Evolutionary conservation across 139 green algal genomes (phyloP).

Genomic region (Micractinium sp.): DNA sequence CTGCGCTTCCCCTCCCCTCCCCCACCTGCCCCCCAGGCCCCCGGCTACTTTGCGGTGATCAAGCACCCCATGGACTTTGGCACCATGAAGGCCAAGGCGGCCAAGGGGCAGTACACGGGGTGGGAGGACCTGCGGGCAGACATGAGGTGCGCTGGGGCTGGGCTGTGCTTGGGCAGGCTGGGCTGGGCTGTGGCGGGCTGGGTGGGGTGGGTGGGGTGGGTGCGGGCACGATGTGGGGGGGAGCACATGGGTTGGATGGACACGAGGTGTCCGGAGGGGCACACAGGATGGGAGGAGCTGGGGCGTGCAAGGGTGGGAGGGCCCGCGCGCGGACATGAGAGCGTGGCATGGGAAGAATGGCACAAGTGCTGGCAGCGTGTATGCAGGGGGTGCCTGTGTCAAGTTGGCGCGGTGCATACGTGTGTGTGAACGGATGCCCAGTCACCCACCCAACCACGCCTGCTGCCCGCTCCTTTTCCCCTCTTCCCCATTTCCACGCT

Average conservation of each 20-base stretch:
- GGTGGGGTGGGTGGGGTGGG: too few relatives aligned
- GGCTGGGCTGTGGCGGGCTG: too few relatives aligned
- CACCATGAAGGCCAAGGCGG: slow-evolving; percentile 72
- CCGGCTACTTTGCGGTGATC: slow-evolving; percentile 68
- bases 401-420: too few relatives aligned
- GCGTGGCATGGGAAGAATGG: neutral
- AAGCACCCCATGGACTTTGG: slow-evolving; percentile 85
- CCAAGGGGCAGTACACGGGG: slow-evolving; percentile 50
- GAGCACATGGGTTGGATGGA: too few relatives aligned
- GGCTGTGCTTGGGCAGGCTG: too few relatives aligned
- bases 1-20: neutral
- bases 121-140: slow-evolving; percentile 60
- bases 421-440: too few relatives aligned
- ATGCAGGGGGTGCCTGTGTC: too few relatives aligned
- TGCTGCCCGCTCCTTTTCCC: too few relatives aligned
- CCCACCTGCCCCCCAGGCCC: slow-evolving; percentile 44
- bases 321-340: slow-evolving; percentile 56
- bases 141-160: slow-evolving; percentile 47
- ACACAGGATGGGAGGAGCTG: slow-evolving; percentile 53
- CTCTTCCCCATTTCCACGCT: neutral
- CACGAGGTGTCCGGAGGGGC: too few relatives aligned
- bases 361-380: too few relatives aligned
- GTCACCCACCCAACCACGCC: too few relatives aligned
- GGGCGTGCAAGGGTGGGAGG: slow-evolving; percentile 41
- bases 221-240: too few relatives aligned